Conservation (phyloP, 345 rosid species). For the Syzygium aromaticum region DNA sequence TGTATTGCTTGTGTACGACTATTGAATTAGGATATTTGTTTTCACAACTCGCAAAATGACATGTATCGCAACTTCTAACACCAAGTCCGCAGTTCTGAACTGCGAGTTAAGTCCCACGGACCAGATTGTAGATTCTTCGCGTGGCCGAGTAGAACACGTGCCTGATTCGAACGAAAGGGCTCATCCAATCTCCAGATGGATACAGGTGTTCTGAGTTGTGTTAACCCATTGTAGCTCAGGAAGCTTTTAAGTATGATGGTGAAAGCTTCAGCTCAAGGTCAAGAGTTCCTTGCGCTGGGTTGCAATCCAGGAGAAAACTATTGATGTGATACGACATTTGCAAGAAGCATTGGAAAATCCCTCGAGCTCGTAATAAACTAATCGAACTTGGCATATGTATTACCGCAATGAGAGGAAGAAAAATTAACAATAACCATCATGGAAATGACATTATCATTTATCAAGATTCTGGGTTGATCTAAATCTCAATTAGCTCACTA, state of each 20-base stretch:
- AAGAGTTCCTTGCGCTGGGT: background rate
- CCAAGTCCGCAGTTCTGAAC: background rate
- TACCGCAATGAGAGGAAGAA: background rate
- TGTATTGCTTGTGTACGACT: background rate
- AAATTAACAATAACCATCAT: background rate
- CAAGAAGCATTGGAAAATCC: background rate
- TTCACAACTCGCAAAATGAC: background rate
- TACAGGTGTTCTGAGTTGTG: background rate
- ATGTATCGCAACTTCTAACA: background rate
- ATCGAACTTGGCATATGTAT: no score
- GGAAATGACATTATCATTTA: background rate
- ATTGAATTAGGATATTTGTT: background rate
- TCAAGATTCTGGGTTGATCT: background rate
- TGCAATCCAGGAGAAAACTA: background rate
- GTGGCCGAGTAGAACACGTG: background rate
- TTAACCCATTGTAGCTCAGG: background rate
- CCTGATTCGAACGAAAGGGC: background rate
- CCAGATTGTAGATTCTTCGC: background rate
- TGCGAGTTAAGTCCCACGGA: background rate
- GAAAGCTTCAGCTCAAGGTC: background rate
- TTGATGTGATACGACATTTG: background rate
- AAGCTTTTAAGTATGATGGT: background rate
- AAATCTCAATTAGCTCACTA: background rate
- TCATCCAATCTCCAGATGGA: background rate
- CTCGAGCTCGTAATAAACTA: no score